Conservation (phyloP, 2,329 filamentous ascomycete genomes). For the Pyrenochaeta sp. region DNA sequence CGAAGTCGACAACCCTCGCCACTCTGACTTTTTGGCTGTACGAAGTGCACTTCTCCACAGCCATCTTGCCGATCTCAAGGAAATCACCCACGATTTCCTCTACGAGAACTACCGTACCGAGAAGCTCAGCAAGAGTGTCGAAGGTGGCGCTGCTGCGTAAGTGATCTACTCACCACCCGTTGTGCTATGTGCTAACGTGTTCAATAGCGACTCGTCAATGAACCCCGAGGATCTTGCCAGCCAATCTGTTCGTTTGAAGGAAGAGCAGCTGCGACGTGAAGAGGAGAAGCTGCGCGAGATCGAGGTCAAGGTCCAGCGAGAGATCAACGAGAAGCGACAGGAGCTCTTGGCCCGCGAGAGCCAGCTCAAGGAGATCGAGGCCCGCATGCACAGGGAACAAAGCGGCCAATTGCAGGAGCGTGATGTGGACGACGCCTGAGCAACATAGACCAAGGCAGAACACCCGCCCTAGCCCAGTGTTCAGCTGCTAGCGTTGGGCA, state of each 20-base stretch:
- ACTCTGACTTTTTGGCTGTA: constrained; percentile 98
- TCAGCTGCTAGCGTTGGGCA: constrained; percentile 17
- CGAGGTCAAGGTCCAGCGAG: constrained; percentile 98
- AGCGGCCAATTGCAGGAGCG: constrained; percentile 53
- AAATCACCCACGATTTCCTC: constrained; percentile 99
- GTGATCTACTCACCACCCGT: constrained; percentile 51
- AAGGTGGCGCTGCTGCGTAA: constrained; percentile 86
- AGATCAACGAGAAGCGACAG: constrained; percentile 99
- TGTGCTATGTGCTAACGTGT: constrained; percentile 26
- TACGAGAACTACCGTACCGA: constrained; percentile 99
- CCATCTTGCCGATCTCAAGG: constrained; percentile 97
- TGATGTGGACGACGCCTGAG: constrained; percentile 42
- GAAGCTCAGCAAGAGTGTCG: constrained; percentile 99
- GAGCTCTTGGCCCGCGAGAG: constrained; percentile 96
- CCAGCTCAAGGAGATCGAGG: constrained; percentile 98
- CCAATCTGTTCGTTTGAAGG: constrained; percentile 98
- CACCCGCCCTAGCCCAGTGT: constrained; percentile 9
- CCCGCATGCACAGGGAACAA: constrained; percentile 90
- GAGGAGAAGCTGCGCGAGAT: constrained; percentile 99
- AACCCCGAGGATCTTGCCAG: constrained; percentile 97
- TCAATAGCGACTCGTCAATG: constrained; percentile 78
- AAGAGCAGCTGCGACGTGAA: constrained; percentile 97
- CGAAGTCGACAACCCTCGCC: constrained; percentile 98
- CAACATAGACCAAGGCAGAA: constrained; percentile 8
- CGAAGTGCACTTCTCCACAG: constrained; percentile 96